Evolutionary conservation across 2,329 filamentous ascomycete genomes (phyloP).

Genomic region (Dothistroma pini): DNA sequence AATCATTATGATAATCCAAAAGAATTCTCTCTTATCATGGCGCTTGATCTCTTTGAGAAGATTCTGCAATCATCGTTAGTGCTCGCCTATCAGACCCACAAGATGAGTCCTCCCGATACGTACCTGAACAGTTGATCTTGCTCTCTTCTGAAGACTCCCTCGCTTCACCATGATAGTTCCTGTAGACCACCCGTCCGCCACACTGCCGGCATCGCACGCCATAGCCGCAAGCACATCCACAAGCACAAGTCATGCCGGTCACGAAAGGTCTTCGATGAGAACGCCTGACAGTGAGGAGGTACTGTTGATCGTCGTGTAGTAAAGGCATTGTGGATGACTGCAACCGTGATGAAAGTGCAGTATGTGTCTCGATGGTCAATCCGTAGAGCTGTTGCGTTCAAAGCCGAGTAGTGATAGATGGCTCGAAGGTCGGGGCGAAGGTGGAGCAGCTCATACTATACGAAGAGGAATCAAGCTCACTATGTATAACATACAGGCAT

Average conservation of each 20-base stretch:
- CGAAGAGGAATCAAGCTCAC: no score
- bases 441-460: not conserved
- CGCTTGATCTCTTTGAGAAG: no score
- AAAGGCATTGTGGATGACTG: not conserved
- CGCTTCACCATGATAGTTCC: not conserved
- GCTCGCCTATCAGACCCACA: no score
- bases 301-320: not conserved
- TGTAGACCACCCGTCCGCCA: not conserved
- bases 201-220: not conserved
- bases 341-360: no score
- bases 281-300: not conserved
- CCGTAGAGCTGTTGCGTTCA: no score
- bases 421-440: not conserved
- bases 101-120: no score
- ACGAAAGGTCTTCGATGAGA: conserved; percentile 1
- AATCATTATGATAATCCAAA: no score
- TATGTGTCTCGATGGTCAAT: not conserved
- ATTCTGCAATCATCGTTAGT: no score
- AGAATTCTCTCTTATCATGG: no score
- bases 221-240: not conserved
- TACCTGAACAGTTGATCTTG: no score
- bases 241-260: not conserved
- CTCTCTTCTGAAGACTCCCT: not conserved
- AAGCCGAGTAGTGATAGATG: no score
- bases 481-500: not conserved